phyloP scores from a whole-genome alignment of 176 grass and related monocot genomes.

The Hyparrhenia diplandra region DNA sequence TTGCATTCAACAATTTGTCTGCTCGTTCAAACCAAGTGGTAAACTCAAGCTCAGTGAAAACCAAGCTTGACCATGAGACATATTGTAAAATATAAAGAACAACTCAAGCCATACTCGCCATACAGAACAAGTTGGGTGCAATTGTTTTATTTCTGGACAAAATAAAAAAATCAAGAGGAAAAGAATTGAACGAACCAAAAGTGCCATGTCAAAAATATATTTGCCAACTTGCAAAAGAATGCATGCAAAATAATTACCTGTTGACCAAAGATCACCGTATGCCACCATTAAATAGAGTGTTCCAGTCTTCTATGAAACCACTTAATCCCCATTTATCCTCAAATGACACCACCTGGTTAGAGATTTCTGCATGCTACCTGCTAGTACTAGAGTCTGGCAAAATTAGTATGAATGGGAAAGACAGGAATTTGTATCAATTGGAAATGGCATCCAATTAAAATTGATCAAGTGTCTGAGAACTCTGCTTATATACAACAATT shows the following conservation, averaged over 20 bases:
- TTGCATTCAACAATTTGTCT: not conserved
- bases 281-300: constrained; percentile 22
- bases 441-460: constrained; percentile 24
- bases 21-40: not conserved
- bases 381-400: constrained; percentile 41
- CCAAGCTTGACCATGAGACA: not conserved
- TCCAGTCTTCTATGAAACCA: constrained; percentile 27
- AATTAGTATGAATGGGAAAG: constrained; percentile 39
- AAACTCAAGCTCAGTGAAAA: constrained; percentile 6
- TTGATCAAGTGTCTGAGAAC: constrained; percentile 26
- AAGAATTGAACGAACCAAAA: not conserved
- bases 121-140: not conserved
- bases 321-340: constrained; percentile 18
- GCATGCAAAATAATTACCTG: constrained; percentile 25
- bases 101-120: not conserved
- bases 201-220: not conserved
- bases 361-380: constrained; percentile 48
- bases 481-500: constrained; percentile 65
- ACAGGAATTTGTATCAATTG: constrained; percentile 6
- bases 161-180: not conserved
- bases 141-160: not conserved
- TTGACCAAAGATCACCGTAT: constrained; percentile 11
- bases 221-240: constrained; percentile 20
- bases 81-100: not conserved
- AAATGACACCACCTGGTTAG: constrained; percentile 24